phyloP scores from a whole-genome alignment of 148 eudicot species.

The Selenicereus undatus region DNA sequence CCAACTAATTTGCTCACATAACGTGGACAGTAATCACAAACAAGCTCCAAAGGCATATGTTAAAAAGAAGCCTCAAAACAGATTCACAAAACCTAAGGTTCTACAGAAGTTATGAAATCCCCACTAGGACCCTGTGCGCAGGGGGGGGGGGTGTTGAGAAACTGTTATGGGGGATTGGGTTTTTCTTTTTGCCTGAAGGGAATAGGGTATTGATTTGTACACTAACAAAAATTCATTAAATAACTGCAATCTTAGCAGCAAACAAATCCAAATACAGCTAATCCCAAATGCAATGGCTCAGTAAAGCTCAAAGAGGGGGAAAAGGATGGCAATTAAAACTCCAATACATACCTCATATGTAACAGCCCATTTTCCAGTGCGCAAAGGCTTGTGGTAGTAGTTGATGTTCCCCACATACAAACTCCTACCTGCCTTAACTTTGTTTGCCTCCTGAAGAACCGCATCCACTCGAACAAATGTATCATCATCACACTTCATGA shows the following conservation, averaged over 20 bases:
- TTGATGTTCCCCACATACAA: constrained; percentile 86
- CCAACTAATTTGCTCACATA: background rate
- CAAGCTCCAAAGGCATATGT: background rate
- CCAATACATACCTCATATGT: constrained; percentile 74
- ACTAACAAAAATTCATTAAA: background rate
- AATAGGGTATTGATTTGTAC: background rate
- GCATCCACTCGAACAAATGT: constrained; percentile 86
- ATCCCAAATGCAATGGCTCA: background rate
- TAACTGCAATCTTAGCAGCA: background rate
- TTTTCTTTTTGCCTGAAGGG: no score
- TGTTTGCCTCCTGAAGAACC: constrained; percentile 54
- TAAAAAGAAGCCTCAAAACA: background rate
- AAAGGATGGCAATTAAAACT: background rate
- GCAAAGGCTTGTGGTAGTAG: constrained; percentile 76
- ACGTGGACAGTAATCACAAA: background rate
- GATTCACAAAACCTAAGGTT: background rate
- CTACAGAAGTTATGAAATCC: background rate
- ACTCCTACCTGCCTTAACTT: constrained; percentile 51
- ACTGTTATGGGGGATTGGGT: background rate
- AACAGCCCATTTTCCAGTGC: constrained; percentile 96
- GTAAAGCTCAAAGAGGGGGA: background rate
- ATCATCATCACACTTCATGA: constrained; percentile 97
- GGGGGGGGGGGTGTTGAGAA: no score
- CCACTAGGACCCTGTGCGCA: background rate
- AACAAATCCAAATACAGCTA: background rate